phyloP scores from a whole-genome alignment of 306 rosid species.

The apple (Malus domestica) region DNA sequence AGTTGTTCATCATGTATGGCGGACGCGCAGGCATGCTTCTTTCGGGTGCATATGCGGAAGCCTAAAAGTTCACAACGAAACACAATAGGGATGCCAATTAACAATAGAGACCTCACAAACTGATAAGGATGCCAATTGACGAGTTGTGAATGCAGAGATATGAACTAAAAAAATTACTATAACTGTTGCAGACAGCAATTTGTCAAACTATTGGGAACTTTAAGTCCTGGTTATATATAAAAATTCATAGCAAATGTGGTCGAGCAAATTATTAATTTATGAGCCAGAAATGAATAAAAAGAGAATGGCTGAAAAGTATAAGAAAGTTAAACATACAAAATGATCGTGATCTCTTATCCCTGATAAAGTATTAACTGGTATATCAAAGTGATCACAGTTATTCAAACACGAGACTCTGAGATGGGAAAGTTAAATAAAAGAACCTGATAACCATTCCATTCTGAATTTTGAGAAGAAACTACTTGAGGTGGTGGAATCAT shows the following conservation, averaged over 20 bases:
- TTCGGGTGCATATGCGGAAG: conserved; percentile 58
- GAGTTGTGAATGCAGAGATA: not conserved
- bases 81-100: not conserved
- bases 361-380: not conserved
- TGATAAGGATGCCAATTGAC: not conserved
- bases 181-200: not conserved
- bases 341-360: not conserved
- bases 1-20: conserved; percentile 44
- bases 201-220: not conserved
- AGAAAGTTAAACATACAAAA: not conserved
- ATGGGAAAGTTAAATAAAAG: not conserved
- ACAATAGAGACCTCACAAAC: not conserved
- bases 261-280: not conserved
- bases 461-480: conserved; percentile 48
- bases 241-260: not conserved
- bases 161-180: not conserved
- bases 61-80: conserved; percentile 37
- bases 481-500: conserved; percentile 54
- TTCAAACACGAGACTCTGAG: not conserved
- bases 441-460: conserved; percentile 92
- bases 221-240: not conserved
- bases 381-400: not conserved
- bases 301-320: not conserved
- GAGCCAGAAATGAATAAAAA: not conserved
- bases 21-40: conserved; percentile 58